phyloP scores from a whole-genome alignment of 306 rosid species.

The Neltuma alba region DNA sequence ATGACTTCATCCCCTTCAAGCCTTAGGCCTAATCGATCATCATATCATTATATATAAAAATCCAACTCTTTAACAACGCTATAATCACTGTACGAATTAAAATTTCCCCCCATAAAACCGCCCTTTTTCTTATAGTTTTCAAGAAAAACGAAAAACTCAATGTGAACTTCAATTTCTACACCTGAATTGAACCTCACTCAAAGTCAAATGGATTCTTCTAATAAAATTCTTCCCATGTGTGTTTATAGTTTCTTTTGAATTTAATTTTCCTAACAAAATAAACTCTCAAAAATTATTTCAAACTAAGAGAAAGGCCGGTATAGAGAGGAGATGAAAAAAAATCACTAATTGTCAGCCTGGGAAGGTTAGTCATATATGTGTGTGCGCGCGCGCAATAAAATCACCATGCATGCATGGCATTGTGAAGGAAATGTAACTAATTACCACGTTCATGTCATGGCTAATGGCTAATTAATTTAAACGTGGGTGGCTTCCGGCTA shows the following conservation, averaged over 20 bases:
- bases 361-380: too few species aligned
- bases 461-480: neutral
- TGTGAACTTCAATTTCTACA: neutral
- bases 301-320: too few species aligned
- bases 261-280: too few species aligned
- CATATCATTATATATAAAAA: neutral
- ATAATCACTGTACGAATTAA: neutral
- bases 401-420: too few species aligned
- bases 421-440: too few species aligned
- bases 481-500: neutral
- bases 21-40: neutral
- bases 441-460: neutral
- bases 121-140: neutral
- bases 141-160: neutral
- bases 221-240: neutral
- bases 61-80: neutral
- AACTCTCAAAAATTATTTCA: too few species aligned
- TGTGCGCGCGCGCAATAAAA: too few species aligned
- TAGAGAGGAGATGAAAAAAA: too few species aligned
- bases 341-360: too few species aligned
- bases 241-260: neutral
- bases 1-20: neutral
- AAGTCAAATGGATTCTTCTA: neutral
- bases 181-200: neutral
- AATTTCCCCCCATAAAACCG: neutral